Evolutionary conservation across 2,329 filamentous ascomycete genomes (phyloP).

Genomic region (Esteya vermicola): DNA sequence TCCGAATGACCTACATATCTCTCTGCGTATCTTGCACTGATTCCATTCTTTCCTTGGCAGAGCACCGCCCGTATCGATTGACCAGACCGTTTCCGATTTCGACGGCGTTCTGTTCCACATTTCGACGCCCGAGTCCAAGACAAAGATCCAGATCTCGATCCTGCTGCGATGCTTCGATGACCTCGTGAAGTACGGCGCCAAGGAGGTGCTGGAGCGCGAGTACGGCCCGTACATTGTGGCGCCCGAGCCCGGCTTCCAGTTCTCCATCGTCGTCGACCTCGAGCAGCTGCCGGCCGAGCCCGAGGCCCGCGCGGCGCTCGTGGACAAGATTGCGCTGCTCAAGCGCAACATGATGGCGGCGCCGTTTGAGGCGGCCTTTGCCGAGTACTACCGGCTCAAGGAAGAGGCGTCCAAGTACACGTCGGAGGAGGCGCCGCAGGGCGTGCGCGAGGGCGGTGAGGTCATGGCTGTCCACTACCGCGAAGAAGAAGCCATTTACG

Average conservation of each 20-base stretch:
- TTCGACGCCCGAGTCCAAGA: conserved; percentile 86
- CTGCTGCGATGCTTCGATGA: conserved; percentile 91
- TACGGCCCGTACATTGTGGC: conserved; percentile 84
- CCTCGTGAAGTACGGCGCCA: conserved; percentile 81
- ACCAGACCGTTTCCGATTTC: conserved; percentile 97
- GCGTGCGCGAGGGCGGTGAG: conserved; percentile 74
- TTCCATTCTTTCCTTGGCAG: conserved; percentile 27
- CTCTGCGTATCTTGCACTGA: background rate
- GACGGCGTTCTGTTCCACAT: conserved; percentile 98
- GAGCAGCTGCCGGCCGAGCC: conserved; percentile 65
- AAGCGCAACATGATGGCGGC: conserved; percentile 99
- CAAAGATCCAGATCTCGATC: conserved; percentile 88
- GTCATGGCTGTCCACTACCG: conserved; percentile 97
- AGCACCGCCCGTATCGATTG: conserved; percentile 74
- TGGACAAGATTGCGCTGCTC: conserved; percentile 74
- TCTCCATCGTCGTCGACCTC: conserved; percentile 81
- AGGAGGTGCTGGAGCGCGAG: conserved; percentile 82
- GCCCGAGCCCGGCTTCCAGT: conserved; percentile 87
- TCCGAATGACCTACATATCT: background rate
- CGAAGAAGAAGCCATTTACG: conserved; percentile 96
- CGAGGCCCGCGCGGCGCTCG: conserved; percentile 77
- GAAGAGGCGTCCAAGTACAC: conserved; percentile 88
- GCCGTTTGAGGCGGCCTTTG: conserved; percentile 92
- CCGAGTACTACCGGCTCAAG: conserved; percentile 74
- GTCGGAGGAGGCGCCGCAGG: conserved; percentile 85